Evolutionary conservation across 495 filamentous ascomycete genomes (phyloP).

Genomic region (Bathelium albidoporum): DNA sequence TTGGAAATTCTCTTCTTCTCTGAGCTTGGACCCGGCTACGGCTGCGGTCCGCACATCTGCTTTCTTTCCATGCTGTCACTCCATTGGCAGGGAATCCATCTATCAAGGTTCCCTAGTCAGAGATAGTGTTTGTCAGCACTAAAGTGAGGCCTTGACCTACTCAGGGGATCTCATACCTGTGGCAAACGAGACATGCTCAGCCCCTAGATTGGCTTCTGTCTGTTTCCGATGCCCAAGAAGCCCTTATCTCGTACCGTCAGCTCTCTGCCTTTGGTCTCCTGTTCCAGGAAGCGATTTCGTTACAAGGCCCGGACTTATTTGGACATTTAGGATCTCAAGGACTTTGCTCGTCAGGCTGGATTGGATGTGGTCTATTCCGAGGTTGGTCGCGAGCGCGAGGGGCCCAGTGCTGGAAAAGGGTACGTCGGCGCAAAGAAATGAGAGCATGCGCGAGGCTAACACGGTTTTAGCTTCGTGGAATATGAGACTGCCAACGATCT

Average conservation of each 20-base stretch:
- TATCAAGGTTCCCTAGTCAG: neutral
- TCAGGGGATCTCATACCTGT: too few species aligned
- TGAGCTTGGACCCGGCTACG: neutral
- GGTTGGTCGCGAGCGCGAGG: slow-evolving; percentile 83
- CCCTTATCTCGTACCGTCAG: slow-evolving; percentile 34
- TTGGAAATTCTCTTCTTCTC: slow-evolving; percentile 34
- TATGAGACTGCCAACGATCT: slow-evolving; percentile 89
- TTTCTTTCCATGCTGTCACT: neutral
- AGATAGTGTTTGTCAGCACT: too few species aligned
- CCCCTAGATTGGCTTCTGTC: too few species aligned
- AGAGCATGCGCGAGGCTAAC: slow-evolving; percentile 20
- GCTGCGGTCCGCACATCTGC: neutral
- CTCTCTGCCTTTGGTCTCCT: slow-evolving; percentile 26
- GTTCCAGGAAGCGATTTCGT: neutral
- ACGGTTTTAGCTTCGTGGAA: slow-evolving; percentile 71
- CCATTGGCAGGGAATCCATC: neutral
- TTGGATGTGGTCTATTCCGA: slow-evolving; percentile 98
- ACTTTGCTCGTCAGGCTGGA: slow-evolving; percentile 94
- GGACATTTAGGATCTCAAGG: slow-evolving; percentile 90
- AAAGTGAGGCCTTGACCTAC: too few species aligned
- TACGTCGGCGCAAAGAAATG: slow-evolving; percentile 39
- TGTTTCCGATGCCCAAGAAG: too few species aligned
- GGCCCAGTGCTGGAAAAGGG: slow-evolving; percentile 53
- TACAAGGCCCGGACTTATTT: slow-evolving; percentile 41
- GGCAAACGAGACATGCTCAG: neutral